A percentile compares a stretch with the other conserved stretches of the same genome.
Conservation (phyloP, 352 stramenopile species). For the Globisporangium iwayamae region DNA sequence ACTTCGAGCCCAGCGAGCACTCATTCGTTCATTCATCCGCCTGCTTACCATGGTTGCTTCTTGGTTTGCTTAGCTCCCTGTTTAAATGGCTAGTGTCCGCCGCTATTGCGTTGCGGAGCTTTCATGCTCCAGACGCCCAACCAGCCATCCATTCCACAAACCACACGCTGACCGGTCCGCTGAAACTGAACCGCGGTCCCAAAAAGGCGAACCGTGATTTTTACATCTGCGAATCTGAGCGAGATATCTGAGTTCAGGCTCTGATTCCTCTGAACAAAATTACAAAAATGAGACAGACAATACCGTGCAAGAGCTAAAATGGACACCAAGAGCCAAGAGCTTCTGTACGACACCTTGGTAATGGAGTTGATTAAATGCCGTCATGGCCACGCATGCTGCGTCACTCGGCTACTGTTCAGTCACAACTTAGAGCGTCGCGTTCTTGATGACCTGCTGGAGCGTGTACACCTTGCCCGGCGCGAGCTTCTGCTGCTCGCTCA, state of each 20-base stretch:
- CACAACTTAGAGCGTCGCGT: constrained; percentile 41
- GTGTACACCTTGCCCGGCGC: constrained; percentile 49
- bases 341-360: neutral
- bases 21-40: neutral
- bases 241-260: neutral
- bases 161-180: constrained; percentile 6
- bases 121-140: constrained; percentile 16
- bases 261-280: neutral
- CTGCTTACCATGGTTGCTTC: constrained; percentile 82
- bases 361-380: neutral
- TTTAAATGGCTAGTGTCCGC: constrained; percentile 70
- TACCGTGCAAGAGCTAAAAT: neutral
- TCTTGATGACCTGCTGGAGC: constrained; percentile 63
- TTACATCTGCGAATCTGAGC: neutral
- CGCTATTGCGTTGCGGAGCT: constrained; percentile 19
- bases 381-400: neutral
- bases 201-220: neutral
- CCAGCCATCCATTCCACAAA: constrained; percentile 41
- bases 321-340: neutral
- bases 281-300: too few relatives aligned
- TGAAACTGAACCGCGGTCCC: constrained; percentile 3
- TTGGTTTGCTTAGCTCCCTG: constrained; percentile 79
- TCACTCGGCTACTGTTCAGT: neutral
- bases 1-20: neutral
- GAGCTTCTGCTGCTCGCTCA: constrained; percentile 67